Evolutionary conservation across 2,329 filamentous ascomycete genomes (phyloP).

Genomic region (Tricladium varicosporioides): DNA sequence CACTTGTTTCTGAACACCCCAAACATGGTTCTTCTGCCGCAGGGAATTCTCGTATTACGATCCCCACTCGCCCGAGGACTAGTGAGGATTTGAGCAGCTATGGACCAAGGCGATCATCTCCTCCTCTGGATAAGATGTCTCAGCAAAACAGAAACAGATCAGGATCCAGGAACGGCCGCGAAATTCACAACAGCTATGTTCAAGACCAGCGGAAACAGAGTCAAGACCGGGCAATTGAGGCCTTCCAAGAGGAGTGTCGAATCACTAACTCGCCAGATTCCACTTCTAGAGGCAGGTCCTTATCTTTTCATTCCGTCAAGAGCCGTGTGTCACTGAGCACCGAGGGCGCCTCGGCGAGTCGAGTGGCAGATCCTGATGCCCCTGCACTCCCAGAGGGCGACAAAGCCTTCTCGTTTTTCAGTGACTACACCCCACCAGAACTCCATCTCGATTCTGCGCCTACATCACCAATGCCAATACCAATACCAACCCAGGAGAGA

Average conservation of each 20-base stretch:
- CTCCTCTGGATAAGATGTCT: conserved; percentile 2
- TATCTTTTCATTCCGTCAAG: conserved; percentile 12
- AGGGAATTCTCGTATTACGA: conserved; percentile 1
- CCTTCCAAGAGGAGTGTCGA: conserved; percentile 12
- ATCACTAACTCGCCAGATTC: conserved; percentile 5
- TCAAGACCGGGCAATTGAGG: conserved; percentile 7
- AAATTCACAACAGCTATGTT: conserved; percentile 9
- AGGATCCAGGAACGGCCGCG: conserved; percentile 1
- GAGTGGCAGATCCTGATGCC: neutral
- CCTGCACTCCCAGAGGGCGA: neutral
- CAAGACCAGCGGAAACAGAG: conserved; percentile 15
- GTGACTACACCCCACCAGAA: conserved; percentile 13
- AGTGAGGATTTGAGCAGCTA: neutral
- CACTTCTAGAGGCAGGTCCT: neutral
- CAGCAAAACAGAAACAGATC: neutral
- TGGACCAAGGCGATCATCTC: neutral
- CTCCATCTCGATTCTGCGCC: conserved; percentile 10
- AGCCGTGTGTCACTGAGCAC: conserved; percentile 13
- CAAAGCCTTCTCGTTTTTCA: conserved; percentile 8
- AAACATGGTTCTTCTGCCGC: conserved; percentile 10
- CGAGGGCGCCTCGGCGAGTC: conserved; percentile 3
- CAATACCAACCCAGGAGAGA: neutral
- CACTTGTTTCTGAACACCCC: conserved; percentile 8
- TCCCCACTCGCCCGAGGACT: neutral
- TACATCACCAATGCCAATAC: conserved; percentile 1